These are phyloP conservation scores for Mucor racemosus DNA, from an alignment of 371 early-diverging fungal genomes.

Conservation along the genomic window DNA sequence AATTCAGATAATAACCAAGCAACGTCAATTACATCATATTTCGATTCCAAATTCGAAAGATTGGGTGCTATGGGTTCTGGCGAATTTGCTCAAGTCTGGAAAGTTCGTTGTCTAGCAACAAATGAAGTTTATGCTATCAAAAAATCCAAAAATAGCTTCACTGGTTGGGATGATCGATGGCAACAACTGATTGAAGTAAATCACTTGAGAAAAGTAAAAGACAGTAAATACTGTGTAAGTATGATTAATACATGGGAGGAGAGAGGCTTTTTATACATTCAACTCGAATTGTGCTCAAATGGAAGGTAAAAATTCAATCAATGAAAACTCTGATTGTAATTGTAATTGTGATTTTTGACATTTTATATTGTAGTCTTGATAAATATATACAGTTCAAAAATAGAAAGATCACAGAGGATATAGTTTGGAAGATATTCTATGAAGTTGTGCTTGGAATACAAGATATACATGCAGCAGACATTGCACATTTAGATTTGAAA, in stretches of 20 bases:
- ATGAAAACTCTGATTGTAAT: too few relatives aligned
- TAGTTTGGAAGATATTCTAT: slow-evolving; percentile 81
- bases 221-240: slow-evolving; percentile 66
- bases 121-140: slow-evolving; percentile 79
- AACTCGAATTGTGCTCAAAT: slow-evolving; percentile 83
- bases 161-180: slow-evolving; percentile 75
- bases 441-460: slow-evolving; percentile 76
- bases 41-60: slow-evolving; percentile 37
- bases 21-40: slow-evolving; percentile 26
- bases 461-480: slow-evolving; percentile 71
- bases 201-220: slow-evolving; percentile 69
- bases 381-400: slow-evolving; percentile 30
- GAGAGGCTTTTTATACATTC: slow-evolving; percentile 83
- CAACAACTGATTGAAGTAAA: slow-evolving; percentile 81
- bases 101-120: slow-evolving; percentile 64
- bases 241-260: slow-evolving; percentile 92
- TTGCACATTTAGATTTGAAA: slow-evolving; percentile 90
- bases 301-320: slow-evolving; percentile 62
- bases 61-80: slow-evolving; percentile 68
- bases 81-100: slow-evolving; percentile 79
- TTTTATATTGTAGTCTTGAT: slow-evolving; percentile 18
- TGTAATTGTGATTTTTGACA: neutral
- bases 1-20: slow-evolving; percentile 4
- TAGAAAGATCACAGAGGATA: slow-evolving; percentile 60
- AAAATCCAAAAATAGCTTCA: slow-evolving; percentile 68